Evolutionary conservation across 129 eudicot genomes (phyloP).

Genomic region (Flaveria ramosissima): DNA sequence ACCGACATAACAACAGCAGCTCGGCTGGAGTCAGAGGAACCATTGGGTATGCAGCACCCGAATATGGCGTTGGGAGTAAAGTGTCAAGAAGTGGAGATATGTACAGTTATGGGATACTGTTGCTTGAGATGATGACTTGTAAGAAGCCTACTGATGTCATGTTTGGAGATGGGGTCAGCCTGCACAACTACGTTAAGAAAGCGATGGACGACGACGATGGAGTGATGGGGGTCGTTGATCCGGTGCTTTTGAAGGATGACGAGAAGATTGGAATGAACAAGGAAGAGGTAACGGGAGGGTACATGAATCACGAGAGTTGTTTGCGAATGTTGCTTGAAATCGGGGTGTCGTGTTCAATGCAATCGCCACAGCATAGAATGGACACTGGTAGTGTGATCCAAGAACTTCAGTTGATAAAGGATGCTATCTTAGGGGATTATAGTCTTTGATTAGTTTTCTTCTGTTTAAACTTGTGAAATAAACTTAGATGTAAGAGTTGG

Average conservation of each 20-base stretch:
- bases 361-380: constrained; percentile 48
- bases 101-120: constrained; percentile 49
- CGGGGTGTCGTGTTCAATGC: constrained; percentile 53
- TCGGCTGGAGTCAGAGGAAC: constrained; percentile 47
- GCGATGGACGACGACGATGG: constrained; percentile 32
- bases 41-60: constrained; percentile 54
- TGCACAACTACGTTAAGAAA: constrained; percentile 39
- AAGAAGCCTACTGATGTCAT: constrained; percentile 39
- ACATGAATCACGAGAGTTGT: constrained; percentile 20
- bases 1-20: constrained; percentile 24
- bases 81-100: constrained; percentile 49
- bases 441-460: background rate
- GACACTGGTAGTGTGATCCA: constrained; percentile 28
- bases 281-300: background rate
- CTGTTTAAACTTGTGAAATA: background rate
- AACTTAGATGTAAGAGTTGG: too few species aligned
- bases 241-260: constrained; percentile 31
- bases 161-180: constrained; percentile 32
- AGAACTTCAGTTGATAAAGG: constrained; percentile 32
- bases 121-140: constrained; percentile 42
- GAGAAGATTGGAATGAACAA: background rate
- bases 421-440: constrained; percentile 28
- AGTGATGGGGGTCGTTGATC: constrained; percentile 34
- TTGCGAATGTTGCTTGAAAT: constrained; percentile 29
- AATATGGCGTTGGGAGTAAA: constrained; percentile 50